Evolutionary conservation across 1,284 basidiomycete genomes (phyloP).

Genomic region (Ganoderma boninense): DNA sequence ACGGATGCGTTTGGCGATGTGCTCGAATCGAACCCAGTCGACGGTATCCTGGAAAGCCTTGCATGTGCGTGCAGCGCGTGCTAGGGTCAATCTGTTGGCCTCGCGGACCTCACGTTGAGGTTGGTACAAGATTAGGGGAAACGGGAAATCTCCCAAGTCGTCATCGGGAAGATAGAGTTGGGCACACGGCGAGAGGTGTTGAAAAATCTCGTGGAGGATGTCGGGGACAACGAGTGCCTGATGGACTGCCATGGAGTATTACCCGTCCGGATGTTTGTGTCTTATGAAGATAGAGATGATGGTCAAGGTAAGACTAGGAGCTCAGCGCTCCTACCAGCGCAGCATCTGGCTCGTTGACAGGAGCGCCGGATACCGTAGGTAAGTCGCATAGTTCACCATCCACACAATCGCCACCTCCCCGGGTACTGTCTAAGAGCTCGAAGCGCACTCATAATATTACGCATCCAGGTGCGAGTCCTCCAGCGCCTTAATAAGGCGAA

Average conservation of each 20-base stretch:
- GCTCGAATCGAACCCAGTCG: neutral
- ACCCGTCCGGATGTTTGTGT: neutral
- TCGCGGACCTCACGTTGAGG: too few relatives aligned
- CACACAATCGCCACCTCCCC: neutral
- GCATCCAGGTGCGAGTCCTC: neutral
- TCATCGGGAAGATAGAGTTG: neutral
- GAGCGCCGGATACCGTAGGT: too few relatives aligned
- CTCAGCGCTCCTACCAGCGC: too few relatives aligned
- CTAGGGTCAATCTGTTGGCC: neutral
- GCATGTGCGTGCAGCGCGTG: neutral
- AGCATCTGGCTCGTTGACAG: too few relatives aligned
- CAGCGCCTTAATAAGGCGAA: neutral
- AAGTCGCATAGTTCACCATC: neutral
- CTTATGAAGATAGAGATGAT: neutral
- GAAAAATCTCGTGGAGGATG: neutral
- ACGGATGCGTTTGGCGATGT: neutral
- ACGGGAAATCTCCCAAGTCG: neutral
- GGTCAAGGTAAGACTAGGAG: neutral
- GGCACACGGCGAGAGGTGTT: neutral
- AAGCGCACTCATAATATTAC: neutral
- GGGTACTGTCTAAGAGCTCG: neutral
- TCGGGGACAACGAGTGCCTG: neutral
- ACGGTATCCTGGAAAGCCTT: neutral
- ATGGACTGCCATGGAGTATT: neutral
- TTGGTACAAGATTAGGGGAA: neutral